Base-by-base conservation (phyloP, 371 early-diverging fungal species). In the Mucor racemosus region DNA sequence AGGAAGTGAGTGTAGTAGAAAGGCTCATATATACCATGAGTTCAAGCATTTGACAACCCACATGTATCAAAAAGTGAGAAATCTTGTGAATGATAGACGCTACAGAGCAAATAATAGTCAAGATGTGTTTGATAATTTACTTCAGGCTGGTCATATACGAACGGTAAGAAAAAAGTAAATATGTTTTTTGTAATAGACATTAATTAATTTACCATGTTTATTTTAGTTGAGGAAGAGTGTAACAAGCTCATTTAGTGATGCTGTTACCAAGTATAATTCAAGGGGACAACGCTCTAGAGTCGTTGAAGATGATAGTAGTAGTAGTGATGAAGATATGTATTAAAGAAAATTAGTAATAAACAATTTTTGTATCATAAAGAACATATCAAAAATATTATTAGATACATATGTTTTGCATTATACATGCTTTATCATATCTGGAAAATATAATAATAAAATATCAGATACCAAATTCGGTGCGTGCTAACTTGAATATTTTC, bases 1-100 rank as follows among this genome's bases (percentile, higher is more conserved):
- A 9, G 73, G 73, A 9, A 68, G 64, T 36, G 73, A 69, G 19
- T 73, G 73, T 39, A 64, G 46, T 57, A 65, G 55, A 57, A 69
- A 69, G 33, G 69, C 66, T 6, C n/a, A 66, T 38, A 42, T 64
- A 46, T 71, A 71, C 56, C 71, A 71, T 40, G 46, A n/a, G 9
- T n/a, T 63, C 31, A 62, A 62, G 4, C 71, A 71, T 39, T 71
- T 71, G 42, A 38, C 48, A 44, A 34, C 55, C 40, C 66, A 66
- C 38, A 71, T 71, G 53, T 66, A 54, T 19, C 46, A 46, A 9
- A 46, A 46, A 8, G 46, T 46, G 46, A n/a, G 46, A 1, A 46
- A 19, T 1, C 46, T 46, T 46, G 46, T 46, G 19, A 46, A 8
- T 46, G 46, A 46, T 8, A 46, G 9, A 8, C 19, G 46, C 17